These are phyloP conservation scores for Boletus mariae DNA, from an alignment of 1,284 basidiomycete genomes.

Conservation along the genomic window DNA sequence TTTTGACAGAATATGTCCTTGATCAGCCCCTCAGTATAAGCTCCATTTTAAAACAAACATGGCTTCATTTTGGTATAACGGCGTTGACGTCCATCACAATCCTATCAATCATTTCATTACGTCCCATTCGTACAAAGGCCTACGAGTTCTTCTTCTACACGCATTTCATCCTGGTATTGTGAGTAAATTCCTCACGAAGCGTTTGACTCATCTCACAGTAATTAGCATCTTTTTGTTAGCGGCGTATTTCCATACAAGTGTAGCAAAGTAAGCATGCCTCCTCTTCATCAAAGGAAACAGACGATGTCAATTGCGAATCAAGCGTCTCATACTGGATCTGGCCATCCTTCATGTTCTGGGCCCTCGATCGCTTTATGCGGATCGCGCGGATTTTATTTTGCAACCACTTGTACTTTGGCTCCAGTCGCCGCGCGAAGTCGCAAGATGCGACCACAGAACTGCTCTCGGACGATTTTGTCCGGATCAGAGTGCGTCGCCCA, in stretches of 20 bases:
- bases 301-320: not conserved
- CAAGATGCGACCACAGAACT: slow-evolving; percentile 28
- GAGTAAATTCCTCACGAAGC: slow-evolving; percentile 13
- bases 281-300: slow-evolving; percentile 14
- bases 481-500: slow-evolving; percentile 23
- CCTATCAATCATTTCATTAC: slow-evolving; percentile 40
- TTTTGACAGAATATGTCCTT: not conserved
- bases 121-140: slow-evolving; percentile 39
- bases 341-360: slow-evolving; percentile 65
- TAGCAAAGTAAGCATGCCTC: slow-evolving; percentile 2
- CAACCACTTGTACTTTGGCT: slow-evolving; percentile 39
- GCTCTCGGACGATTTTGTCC: slow-evolving; percentile 24
- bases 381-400: slow-evolving; percentile 45
- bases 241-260: slow-evolving; percentile 41
- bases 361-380: slow-evolving; percentile 56
- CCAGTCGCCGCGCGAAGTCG: slow-evolving; percentile 10
- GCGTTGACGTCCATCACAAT: slow-evolving; percentile 38
- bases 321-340: slow-evolving; percentile 40
- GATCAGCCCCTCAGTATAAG: slow-evolving; percentile 9
- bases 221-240: slow-evolving; percentile 40
- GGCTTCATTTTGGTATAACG: slow-evolving; percentile 40
- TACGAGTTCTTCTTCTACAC: slow-evolving; percentile 48
- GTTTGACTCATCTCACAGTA: slow-evolving; percentile 1
- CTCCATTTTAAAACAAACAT: slow-evolving; percentile 19
- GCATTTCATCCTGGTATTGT: slow-evolving; percentile 43